Evolutionary conservation across 2,329 filamentous ascomycete species (phyloP).

Genomic region (Colletotrichum nymphaeae): DNA sequence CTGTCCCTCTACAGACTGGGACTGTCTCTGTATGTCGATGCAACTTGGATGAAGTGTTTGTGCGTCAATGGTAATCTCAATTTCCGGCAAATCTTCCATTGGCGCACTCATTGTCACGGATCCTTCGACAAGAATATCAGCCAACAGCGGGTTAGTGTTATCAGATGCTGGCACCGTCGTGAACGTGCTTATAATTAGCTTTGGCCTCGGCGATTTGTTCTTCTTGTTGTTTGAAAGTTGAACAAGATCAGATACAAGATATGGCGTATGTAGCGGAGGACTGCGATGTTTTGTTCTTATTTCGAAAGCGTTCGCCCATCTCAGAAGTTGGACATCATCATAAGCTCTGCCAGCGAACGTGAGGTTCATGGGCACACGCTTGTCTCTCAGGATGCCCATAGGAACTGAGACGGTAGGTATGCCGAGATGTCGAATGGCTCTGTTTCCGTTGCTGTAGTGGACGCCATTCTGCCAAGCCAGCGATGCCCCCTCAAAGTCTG

Average conservation of each 20-base stretch:
- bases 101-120: not conserved
- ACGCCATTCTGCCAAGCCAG: too few species aligned
- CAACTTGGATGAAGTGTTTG: not conserved
- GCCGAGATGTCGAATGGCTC: too few species aligned
- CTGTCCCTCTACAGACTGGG: not conserved
- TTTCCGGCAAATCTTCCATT: not conserved
- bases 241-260: not conserved
- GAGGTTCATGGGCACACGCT: not conserved
- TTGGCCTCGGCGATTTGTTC: not conserved
- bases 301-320: not conserved
- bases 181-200: not conserved
- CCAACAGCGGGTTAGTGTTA: not conserved
- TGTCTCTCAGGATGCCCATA: too few species aligned
- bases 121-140: not conserved
- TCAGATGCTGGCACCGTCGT: not conserved
- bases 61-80: not conserved
- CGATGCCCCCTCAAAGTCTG: too few species aligned
- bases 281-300: not conserved
- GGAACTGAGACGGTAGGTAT: too few species aligned
- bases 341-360: not conserved
- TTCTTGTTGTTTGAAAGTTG: not conserved
- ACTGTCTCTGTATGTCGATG: not conserved
- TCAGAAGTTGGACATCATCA: not conserved
- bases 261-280: not conserved
- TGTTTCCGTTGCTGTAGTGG: too few species aligned